Percentiles rank a stretch among this genome's conserved stretches.
Conservation (phyloP, 805 yeast genomes). For the Huiozyma sinensis region DNA sequence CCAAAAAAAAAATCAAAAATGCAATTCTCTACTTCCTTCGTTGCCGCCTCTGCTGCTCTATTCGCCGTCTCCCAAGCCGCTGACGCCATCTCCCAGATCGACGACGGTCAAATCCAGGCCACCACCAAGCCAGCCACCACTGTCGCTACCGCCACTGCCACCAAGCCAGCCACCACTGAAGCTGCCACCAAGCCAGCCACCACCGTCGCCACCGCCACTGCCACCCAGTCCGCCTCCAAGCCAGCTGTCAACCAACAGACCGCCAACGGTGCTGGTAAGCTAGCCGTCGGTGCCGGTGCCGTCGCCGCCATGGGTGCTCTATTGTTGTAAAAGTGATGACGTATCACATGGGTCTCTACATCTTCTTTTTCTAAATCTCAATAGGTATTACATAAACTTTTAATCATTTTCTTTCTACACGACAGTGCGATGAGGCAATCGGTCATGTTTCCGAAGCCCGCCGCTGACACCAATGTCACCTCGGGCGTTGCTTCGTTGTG, state of each 20-base stretch:
- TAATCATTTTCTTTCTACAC: no score
- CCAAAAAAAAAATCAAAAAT: conserved; percentile 2
- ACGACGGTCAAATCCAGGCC: conserved; percentile 4
- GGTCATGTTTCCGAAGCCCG: no score
- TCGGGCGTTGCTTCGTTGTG: no score
- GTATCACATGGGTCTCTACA: no score
- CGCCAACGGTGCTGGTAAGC: conserved; percentile 21
- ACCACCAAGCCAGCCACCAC: conserved; percentile 17
- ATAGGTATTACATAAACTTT: no score
- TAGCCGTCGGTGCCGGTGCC: conserved; percentile 17
- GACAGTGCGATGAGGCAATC: no score
- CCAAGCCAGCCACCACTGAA: conserved; percentile 3
- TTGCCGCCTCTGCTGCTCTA: conserved; percentile 19
- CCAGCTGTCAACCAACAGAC: conserved; percentile 4
- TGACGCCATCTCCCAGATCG: conserved; percentile 4
- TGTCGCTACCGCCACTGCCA: conserved; percentile 4
- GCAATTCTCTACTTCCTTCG: conserved; percentile 8
- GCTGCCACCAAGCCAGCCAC: conserved; percentile 2
- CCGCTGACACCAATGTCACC: no score
- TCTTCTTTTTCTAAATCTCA: no score
- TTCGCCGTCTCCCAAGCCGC: conserved; percentile 34
- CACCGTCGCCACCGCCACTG: conserved; percentile 6
- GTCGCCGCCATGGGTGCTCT: conserved; percentile 13
- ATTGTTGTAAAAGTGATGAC: conserved; percentile 4
- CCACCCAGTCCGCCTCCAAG: conserved; percentile 1